Base-by-base conservation (phyloP, 2,329 filamentous ascomycete species). In the Akanthomyces uredinophilus region DNA sequence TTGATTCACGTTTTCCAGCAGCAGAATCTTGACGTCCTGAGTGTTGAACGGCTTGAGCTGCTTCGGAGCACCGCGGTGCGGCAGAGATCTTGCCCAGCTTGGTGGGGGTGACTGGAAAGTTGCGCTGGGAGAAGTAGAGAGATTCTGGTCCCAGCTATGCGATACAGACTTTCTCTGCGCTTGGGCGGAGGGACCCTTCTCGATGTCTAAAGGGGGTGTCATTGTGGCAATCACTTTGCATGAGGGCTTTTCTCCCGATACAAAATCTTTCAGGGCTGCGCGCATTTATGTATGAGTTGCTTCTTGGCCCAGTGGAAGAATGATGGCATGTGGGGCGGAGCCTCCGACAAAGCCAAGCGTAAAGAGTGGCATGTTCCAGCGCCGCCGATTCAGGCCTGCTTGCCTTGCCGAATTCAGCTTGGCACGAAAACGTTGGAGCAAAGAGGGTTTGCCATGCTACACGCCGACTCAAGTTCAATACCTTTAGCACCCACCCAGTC, bases 1-100 rank as follows among this genome's bases (percentile, higher is more conserved):
- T 77, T 91, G 81, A 75, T 99, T 99, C 72, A 99, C 91, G 77
- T 98, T 99, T 75, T 99, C 95, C 37, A 99, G 81, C 20, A 99
- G 83, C 62, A 99, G 79, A 62, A 99, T 96, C 80, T 97, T 98
- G 78, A 99, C 92, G 73, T 98, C 94, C 72, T 94, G 87, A 24
- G 92, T 95, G 73, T 94, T 89, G 78, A 99, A 99, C 18, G 95
- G 95, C 80, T 97, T 97, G 68, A 99, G 80, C 68, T 89, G 89
- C 78, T 96, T 97, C 41, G 73, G 77, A 66, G 67, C 77, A 60
- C 73, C 78, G 47, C 72, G 71, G 52, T 68, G 72, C 52, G 74
- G 66, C 39, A 75, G 57, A 65, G 77, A 76, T 67, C 82, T 74
- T 49, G 79, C 72, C 77, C 83, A 83, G 77, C 87, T 89, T 63